These are phyloP conservation scores for Sutorius eximius DNA, from an alignment of 1,284 basidiomycete species.

Conservation along the genomic window DNA sequence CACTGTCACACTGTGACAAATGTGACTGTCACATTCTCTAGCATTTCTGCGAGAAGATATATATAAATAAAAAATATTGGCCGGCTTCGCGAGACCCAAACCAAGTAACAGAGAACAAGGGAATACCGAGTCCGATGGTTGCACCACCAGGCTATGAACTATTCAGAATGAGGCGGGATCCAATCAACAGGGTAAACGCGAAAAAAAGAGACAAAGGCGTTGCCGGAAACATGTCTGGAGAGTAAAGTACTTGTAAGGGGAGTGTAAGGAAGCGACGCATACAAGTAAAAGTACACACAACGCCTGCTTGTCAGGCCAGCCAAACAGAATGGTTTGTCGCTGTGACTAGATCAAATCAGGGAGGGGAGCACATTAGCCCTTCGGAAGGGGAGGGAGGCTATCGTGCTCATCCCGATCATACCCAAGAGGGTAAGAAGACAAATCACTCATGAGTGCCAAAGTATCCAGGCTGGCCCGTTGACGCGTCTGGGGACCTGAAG, in stretches of 20 bases:
- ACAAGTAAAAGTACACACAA: slow-evolving; percentile 33
- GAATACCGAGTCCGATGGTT: not conserved
- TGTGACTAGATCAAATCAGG: slow-evolving; percentile 1
- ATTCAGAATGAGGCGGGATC: slow-evolving; percentile 4
- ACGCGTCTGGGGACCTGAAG: slow-evolving; percentile 38
- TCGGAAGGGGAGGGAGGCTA: slow-evolving; percentile 32
- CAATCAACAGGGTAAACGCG: slow-evolving; percentile 9
- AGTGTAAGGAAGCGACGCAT: slow-evolving; percentile 16
- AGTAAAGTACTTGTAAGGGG: slow-evolving; percentile 15
- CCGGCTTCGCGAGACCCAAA: slow-evolving; percentile 15
- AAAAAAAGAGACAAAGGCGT: slow-evolving; percentile 5
- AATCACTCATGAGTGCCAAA: slow-evolving; percentile 73
- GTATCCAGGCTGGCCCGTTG: slow-evolving; percentile 81
- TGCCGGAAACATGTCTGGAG: slow-evolving; percentile 2
- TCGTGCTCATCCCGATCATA: slow-evolving; percentile 56
- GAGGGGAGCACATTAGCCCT: slow-evolving; percentile 18
- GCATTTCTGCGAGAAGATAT: not conserved
- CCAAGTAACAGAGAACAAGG: not conserved
- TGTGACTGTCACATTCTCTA: slow-evolving; percentile 14
- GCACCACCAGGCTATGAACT: not conserved
- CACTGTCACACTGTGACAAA: slow-evolving; percentile 28
- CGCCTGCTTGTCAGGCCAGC: slow-evolving; percentile 27
- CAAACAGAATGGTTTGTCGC: slow-evolving; percentile 18
- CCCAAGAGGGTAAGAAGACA: slow-evolving; percentile 75
- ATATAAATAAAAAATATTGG: slow-evolving; percentile 23